phyloP scores from a whole-genome alignment of 2,329 filamentous ascomycete genomes.

The Trichophyton mentagrophytes region DNA sequence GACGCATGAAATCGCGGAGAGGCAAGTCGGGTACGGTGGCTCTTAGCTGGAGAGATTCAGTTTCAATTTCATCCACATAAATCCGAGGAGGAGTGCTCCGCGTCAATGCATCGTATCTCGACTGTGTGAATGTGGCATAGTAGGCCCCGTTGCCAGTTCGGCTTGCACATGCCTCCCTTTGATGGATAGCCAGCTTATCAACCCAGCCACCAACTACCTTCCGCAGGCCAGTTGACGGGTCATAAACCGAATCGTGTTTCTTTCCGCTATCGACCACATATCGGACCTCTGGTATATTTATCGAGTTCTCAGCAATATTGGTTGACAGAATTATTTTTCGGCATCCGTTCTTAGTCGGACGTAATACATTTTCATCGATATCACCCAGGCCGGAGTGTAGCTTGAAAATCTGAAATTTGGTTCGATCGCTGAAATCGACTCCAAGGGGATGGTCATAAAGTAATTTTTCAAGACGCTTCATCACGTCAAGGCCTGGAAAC shows the following conservation, averaged over 20 bases:
- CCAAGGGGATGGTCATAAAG: conserved; percentile 22
- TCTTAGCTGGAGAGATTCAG: conserved; percentile 34
- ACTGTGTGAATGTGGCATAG: conserved; percentile 35
- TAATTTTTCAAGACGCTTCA: conserved; percentile 21
- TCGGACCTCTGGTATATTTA: conserved; percentile 41
- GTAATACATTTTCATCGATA: conserved; percentile 30
- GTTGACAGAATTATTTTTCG: conserved; percentile 40
- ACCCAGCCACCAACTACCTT: conserved; percentile 34
- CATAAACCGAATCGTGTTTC: conserved; percentile 28
- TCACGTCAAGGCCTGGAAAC: conserved; percentile 34
- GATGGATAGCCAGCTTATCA: conserved; percentile 36
- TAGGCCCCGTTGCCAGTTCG: conserved; percentile 39
- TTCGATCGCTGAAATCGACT: conserved; percentile 30
- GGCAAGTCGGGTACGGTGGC: conserved; percentile 26
- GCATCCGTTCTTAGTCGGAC: conserved; percentile 25
- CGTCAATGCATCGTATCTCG: conserved; percentile 23
- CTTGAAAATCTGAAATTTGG: conserved; percentile 32
- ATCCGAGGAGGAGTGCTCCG: conserved; percentile 29
- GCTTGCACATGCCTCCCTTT: conserved; percentile 40
- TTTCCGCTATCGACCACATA: conserved; percentile 40
- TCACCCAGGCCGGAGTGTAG: conserved; percentile 38
- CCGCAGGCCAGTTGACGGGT: conserved; percentile 28
- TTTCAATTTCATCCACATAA: conserved; percentile 33
- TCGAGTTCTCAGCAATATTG: conserved; percentile 40
- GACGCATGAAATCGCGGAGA: conserved; percentile 31